Evolutionary conservation across 306 rosid species (phyloP).

Genomic region (Lagenaria siceraria): DNA sequence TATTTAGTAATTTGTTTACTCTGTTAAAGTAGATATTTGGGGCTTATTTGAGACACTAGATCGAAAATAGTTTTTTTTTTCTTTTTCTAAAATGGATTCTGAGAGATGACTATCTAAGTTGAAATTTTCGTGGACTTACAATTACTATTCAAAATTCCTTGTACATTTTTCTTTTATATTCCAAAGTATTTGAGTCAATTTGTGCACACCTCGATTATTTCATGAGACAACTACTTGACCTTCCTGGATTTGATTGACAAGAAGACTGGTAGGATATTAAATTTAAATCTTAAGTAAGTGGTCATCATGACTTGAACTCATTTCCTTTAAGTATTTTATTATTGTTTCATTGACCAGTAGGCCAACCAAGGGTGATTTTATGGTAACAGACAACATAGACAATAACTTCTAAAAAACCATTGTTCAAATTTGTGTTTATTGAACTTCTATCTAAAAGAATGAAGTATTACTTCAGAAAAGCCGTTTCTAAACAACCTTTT

Average conservation of each 20-base stretch:
- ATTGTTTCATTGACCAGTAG: background rate
- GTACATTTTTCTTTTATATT: background rate
- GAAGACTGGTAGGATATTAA: background rate
- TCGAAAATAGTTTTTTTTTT: background rate
- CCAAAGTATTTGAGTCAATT: background rate
- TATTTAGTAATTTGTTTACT: background rate
- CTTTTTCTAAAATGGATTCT: background rate
- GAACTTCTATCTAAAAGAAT: background rate
- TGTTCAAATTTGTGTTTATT: background rate
- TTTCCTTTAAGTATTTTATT: background rate
- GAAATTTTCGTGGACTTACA: too few relatives aligned
- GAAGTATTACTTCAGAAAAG: background rate
- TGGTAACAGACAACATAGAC: background rate
- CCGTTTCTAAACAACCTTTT: background rate
- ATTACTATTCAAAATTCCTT: background rate
- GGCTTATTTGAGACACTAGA: background rate
- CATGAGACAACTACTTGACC: background rate
- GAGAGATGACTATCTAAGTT: background rate
- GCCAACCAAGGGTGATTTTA: background rate
- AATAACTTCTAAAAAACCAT: background rate
- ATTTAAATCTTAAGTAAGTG: background rate
- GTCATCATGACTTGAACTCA: background rate
- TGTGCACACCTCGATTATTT: background rate
- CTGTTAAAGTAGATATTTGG: background rate
- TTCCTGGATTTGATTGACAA: background rate